Conservation (phyloP, 2,329 filamentous ascomycete species). For the Onygenales sp. region DNA sequence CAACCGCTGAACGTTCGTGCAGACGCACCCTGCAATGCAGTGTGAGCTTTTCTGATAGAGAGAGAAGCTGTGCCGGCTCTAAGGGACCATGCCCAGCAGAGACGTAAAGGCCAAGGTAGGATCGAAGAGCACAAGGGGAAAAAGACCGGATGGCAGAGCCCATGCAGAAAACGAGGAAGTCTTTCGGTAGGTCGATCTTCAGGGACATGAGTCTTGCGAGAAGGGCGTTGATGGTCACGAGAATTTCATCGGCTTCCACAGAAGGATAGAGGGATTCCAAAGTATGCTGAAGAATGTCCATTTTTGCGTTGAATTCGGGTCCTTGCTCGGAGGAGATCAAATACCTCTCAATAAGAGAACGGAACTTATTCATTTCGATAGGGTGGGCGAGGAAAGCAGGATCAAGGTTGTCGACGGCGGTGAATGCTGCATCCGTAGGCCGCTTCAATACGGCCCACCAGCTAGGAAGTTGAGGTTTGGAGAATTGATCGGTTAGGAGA, state of each 20-base stretch:
- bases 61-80: conserved; percentile 3
- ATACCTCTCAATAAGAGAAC: background rate
- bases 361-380: background rate
- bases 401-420: background rate
- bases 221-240: conserved; percentile 22
- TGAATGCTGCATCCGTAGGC: background rate
- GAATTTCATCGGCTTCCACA: conserved; percentile 21
- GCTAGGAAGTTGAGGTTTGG: background rate
- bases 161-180: conserved; percentile 15
- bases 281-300: conserved; percentile 11
- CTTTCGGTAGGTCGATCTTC: conserved; percentile 5
- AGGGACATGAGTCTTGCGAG: conserved; percentile 18
- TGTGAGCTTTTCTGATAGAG: conserved; percentile 16
- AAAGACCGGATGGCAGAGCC: conserved; percentile 22
- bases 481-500: conserved; percentile 15
- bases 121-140: conserved; percentile 19
- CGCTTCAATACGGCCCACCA: background rate
- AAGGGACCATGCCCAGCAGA: conserved; percentile 4
- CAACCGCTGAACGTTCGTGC: conserved; percentile 4
- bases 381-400: background rate
- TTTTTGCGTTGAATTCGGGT: background rate
- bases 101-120: conserved; percentile 17
- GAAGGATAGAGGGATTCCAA: conserved; percentile 17
- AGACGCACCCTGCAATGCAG: background rate
- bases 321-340: background rate